A percentile compares a stretch with the other conserved stretches of the same genome.
phyloP scores from a whole-genome alignment of 1,284 basidiomycete species.

The Ganoderma lingzhi region DNA sequence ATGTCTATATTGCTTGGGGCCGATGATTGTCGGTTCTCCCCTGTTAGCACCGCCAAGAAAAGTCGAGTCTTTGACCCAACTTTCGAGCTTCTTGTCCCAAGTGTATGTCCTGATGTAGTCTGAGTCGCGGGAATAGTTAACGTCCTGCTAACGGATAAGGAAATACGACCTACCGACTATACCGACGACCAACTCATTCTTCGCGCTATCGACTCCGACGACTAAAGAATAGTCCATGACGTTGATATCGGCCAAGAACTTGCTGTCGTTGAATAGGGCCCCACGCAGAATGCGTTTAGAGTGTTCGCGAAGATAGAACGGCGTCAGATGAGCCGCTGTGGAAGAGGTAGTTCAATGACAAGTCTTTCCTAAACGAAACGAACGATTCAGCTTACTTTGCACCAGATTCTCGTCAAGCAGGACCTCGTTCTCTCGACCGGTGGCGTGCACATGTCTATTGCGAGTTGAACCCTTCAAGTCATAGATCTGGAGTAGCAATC shows the following conservation, averaged over 20 bases:
- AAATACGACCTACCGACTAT: constrained; percentile 80
- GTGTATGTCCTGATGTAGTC: constrained; percentile 96
- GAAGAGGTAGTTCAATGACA: constrained; percentile 10
- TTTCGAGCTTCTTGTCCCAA: constrained; percentile 98
- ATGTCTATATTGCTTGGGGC: constrained; percentile 85
- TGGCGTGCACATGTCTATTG: constrained; percentile 91
- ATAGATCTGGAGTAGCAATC: constrained; percentile 71
- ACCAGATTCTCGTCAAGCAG: constrained; percentile 94
- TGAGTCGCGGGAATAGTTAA: constrained; percentile 39
- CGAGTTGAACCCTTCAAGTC: constrained; percentile 95
- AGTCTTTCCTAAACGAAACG: background rate
- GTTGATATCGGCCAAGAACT: constrained; percentile 94
- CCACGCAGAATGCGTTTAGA: constrained; percentile 93
- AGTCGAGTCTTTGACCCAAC: constrained; percentile 95
- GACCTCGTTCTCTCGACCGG: constrained; percentile 93
- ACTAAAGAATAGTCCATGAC: constrained; percentile 99
- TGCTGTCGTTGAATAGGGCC: constrained; percentile 93
- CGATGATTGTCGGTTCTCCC: constrained; percentile 93
- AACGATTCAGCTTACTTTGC: constrained; percentile 59
- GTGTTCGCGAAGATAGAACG: constrained; percentile 95
- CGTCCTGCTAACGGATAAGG: constrained; percentile 19
- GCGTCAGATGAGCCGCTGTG: constrained; percentile 73
- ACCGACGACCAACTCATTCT: constrained; percentile 91
- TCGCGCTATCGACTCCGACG: constrained; percentile 88
- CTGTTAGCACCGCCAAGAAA: constrained; percentile 84